Evolutionary conservation across 192 early-diverging fungal species (phyloP), one percentile per base, ranked within the genome.

Genomic region (Martensiomyces pterosporus): DNA sequence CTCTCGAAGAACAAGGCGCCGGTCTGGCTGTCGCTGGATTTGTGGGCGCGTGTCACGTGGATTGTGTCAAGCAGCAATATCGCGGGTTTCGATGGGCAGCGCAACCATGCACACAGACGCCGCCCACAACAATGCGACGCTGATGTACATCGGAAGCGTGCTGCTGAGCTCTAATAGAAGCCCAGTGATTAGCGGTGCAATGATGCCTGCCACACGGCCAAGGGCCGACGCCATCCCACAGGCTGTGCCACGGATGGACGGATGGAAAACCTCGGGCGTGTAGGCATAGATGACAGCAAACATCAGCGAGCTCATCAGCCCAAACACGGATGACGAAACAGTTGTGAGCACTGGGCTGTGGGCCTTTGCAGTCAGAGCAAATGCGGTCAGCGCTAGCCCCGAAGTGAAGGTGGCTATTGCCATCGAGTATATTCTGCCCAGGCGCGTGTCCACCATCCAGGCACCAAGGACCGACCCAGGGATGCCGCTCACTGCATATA

Each of bases 271-370:
- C 51, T 93, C 91, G 1, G 91, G 89, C 17, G 91, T 92, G 49
- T 91, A 93, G 0, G 85, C 79, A 54, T 93, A 93, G 12, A 90
- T 79, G 18, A 91, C 86, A 2, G 87, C 91, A 74, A 91, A 91
- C 55, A 85, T 74, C n/a, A 90, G 55, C 0, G 87, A 83, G 23
- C 83, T 75, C 19, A 85, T 75, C 7, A 88, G 67, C 15, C 82
- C 83, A 21, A 86, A 73, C 9, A 76, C 57, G 0, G 83, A 82
- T 3, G 81, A 85, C 14, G 81, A 82, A 8, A 77, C 43, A 3
- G 84, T 68, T 52, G 84, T 83, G 12, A 77, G 68, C 14, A 54
- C 65, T 9, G 60, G 24, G 37, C 45, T 60, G n/a, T 64, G 51
- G 3, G 71, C 66, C 29, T 78, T 76, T 21, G 64, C 55, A 1